These are phyloP conservation scores for Rhynchospora pubera DNA, from an alignment of 176 grass and related monocot genomes.

Conservation along the genomic window DNA sequence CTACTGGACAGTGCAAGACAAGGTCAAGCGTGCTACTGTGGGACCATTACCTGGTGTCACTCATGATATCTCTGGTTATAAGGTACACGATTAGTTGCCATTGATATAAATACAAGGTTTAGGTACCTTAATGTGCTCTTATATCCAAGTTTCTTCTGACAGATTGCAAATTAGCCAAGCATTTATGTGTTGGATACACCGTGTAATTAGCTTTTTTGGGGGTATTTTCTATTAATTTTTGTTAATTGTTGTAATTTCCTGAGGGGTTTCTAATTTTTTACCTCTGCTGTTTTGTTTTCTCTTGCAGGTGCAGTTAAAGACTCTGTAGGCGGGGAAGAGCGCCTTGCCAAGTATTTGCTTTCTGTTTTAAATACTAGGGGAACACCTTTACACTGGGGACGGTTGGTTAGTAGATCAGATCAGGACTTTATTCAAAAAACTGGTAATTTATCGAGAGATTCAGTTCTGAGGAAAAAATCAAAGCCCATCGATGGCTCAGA, in stretches of 20 bases:
- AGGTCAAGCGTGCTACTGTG: conserved; percentile 69
- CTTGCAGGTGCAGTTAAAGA: conserved; percentile 81
- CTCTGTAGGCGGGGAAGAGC: conserved; percentile 86
- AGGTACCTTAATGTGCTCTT: no score
- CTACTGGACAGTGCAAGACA: conserved; percentile 56
- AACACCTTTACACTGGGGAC: conserved; percentile 87
- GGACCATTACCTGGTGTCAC: conserved; percentile 94
- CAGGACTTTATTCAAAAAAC: neutral
- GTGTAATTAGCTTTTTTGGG: no score
- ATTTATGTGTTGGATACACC: no score
- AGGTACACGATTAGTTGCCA: conserved; percentile 34
- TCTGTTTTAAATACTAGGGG: conserved; percentile 81
- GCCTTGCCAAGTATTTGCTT: conserved; percentile 77
- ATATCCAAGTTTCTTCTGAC: no score
- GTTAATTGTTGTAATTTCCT: no score
- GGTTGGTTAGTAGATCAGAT: conserved; percentile 35
- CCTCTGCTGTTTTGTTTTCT: conserved; percentile 11
- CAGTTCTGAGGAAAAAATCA: conserved; percentile 24
- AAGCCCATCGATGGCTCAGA: conserved; percentile 38
- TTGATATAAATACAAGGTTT: no score
- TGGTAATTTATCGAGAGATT: conserved; percentile 25
- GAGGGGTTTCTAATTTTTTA: no score
- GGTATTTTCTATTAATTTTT: no score
- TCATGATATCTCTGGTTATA: conserved; percentile 95
- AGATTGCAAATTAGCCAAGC: no score